Evolutionary conservation across 805 yeast genomes (phyloP).

Genomic region (Ogataea chonburiensis): DNA sequence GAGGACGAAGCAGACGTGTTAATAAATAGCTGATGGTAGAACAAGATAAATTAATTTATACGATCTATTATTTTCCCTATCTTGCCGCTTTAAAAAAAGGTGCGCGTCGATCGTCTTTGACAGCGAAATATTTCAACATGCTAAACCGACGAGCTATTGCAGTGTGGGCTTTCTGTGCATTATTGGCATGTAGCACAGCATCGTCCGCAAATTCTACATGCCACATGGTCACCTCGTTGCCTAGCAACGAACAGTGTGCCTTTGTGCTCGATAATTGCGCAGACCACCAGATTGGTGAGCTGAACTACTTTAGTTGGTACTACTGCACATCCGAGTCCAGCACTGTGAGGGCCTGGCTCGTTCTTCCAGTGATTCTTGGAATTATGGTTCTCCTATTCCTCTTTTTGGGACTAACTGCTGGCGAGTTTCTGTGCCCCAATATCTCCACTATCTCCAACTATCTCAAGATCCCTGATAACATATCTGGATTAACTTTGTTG

Average conservation of each 20-base stretch:
- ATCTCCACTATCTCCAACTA: constrained; percentile 64
- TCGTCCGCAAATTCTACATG: constrained; percentile 14
- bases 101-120: constrained; percentile 8
- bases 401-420: constrained; percentile 76
- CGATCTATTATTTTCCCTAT: constrained; percentile 7
- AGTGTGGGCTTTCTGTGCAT: background rate
- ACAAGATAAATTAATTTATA: constrained; percentile 5
- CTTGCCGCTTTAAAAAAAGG: constrained; percentile 9
- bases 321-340: constrained; percentile 28
- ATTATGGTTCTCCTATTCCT: constrained; percentile 48
- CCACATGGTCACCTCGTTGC: constrained; percentile 22
- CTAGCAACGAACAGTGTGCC: constrained; percentile 28
- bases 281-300: constrained; percentile 27
- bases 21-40: constrained; percentile 2
- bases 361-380: constrained; percentile 22
- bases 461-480: constrained; percentile 68
- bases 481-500: constrained; percentile 83
- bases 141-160: constrained; percentile 4
- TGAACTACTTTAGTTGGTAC: constrained; percentile 32
- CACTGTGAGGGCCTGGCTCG: constrained; percentile 15
- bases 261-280: constrained; percentile 30
- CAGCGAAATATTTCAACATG: constrained; percentile 1
- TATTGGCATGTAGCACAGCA: background rate
- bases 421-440: constrained; percentile 82
- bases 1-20: background rate